Evolutionary conservation across 2,329 filamentous ascomycete genomes (phyloP).

Genomic region (Sordariomycetes sp.): DNA sequence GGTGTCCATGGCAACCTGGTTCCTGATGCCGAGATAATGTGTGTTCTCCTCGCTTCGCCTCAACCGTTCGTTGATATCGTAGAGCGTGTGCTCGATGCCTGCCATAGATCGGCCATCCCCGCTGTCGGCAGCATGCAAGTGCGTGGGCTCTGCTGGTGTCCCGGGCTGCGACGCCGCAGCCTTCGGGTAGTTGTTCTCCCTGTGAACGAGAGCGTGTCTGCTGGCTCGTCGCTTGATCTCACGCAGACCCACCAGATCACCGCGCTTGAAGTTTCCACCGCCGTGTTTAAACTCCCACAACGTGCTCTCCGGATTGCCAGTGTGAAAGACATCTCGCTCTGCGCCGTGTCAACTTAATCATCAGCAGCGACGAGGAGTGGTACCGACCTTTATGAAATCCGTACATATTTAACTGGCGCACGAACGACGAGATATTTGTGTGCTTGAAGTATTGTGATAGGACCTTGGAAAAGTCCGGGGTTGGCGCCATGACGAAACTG

Average conservation of each 20-base stretch:
- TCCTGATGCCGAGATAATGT: constrained; percentile 69
- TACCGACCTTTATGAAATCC: constrained; percentile 90
- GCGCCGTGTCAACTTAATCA: constrained; percentile 1
- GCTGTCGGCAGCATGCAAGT: constrained; percentile 54
- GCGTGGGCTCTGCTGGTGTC: constrained; percentile 74
- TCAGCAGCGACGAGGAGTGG: background rate
- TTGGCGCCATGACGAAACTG: constrained; percentile 98
- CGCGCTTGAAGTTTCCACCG: constrained; percentile 92
- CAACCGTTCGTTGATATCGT: constrained; percentile 68
- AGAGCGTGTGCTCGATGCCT: constrained; percentile 71
- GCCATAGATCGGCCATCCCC: constrained; percentile 67
- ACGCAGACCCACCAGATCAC: constrained; percentile 79
- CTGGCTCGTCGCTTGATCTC: constrained; percentile 96
- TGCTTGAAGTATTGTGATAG: constrained; percentile 98
- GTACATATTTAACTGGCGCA: constrained; percentile 98
- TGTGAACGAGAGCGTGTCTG: constrained; percentile 83
- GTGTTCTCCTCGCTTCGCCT: constrained; percentile 77
- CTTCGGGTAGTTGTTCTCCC: constrained; percentile 79
- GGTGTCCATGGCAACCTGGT: constrained; percentile 73
- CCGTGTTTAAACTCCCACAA: constrained; percentile 99
- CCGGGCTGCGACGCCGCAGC: constrained; percentile 68
- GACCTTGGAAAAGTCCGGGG: constrained; percentile 95
- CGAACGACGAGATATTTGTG: constrained; percentile 97
- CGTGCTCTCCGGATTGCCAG: constrained; percentile 83
- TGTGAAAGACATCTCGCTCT: constrained; percentile 99